phyloP scores from a whole-genome alignment of 306 rosid species.

The Casuarina glauca region DNA sequence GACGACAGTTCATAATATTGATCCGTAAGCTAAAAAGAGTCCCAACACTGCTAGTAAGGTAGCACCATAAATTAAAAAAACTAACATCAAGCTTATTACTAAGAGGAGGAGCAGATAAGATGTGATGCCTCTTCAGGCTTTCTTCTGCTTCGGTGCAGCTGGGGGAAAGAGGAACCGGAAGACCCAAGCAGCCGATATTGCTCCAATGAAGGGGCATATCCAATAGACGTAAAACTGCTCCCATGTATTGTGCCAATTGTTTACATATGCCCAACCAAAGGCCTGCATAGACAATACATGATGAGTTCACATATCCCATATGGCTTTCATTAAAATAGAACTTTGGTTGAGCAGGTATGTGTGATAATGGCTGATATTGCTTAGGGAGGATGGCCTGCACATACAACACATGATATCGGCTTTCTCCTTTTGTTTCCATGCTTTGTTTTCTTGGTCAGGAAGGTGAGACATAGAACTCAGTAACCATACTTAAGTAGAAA shows the following conservation, averaged over 20 bases:
- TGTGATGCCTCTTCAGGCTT: conserved; percentile 40
- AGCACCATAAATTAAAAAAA: background rate
- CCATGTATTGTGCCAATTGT: conserved; percentile 78
- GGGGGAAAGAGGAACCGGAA: conserved; percentile 64
- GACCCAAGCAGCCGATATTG: conserved; percentile 74
- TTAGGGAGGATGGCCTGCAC: too few relatives aligned
- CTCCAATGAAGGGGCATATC: conserved; percentile 75
- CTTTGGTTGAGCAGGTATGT: too few relatives aligned
- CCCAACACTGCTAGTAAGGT: conserved; percentile 1
- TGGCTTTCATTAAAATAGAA: background rate
- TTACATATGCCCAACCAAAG: conserved; percentile 85
- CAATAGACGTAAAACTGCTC: conserved; percentile 86
- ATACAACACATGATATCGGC: too few relatives aligned
- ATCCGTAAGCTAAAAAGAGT: background rate
- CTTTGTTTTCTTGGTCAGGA: background rate
- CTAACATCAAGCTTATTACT: background rate
- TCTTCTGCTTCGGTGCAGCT: conserved; percentile 47
- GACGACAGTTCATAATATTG: background rate
- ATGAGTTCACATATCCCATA: conserved; percentile 1
- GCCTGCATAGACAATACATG: conserved; percentile 49
- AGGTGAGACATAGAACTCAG: background rate
- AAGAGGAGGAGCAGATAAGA: background rate
- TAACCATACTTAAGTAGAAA: background rate
- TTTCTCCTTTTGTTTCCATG: background rate
- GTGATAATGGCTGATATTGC: too few relatives aligned